Base-by-base conservation (phyloP, 352 stramenopile genomes). In the Halophytophthora polymorphica region DNA sequence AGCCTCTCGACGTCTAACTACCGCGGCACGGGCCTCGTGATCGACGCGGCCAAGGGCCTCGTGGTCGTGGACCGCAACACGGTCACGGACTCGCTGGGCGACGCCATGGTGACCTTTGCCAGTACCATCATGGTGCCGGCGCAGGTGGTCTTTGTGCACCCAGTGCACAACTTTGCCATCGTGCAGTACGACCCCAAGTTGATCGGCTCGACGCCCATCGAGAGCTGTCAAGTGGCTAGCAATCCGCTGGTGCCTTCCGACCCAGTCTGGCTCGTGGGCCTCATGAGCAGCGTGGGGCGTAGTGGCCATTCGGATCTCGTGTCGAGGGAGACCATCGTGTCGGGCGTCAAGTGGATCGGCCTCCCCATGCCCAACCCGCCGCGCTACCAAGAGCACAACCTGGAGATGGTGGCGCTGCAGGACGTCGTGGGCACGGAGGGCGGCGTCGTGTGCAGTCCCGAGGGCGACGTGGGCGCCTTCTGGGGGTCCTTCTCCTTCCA, bases 11-110 rank as follows among this genome's bases (percentile, higher is more conserved):
- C 77, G 17, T 84, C 82, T 14, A 94, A 93, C 45, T 94, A 94
- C 53, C 79, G 82, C 22, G 84, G 84, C 19, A 91, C 82, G 15
- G 91, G 91, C 18, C 69, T 97, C 13, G 84, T 98, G 31, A 86
- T 98, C 25, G 88, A 97, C 60, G 75, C 74, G 1, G 58, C 71
- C 18, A 87, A 91, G 28, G 91, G 91, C 0, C 60, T 98, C 4
- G 89, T 98, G 2, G 81, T 97, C 35, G 88, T 96, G 21, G 91
- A 98, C 67, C 85, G 89, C 35, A 97, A 96, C 57, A 98, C 91
- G 5, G 89, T 97, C 21, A 93, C 86, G 3, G 86, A 93, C 50
- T 84, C 81, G 31, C 65, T 96, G 23, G 86, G 87, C 23, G 88
- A 97, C 56, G 80, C 85, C 14, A 89, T 87, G 67, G 81, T 98